Conservation (phyloP, 2,329 filamentous ascomycete genomes). For the Myriosclerotinia curreyana region DNA sequence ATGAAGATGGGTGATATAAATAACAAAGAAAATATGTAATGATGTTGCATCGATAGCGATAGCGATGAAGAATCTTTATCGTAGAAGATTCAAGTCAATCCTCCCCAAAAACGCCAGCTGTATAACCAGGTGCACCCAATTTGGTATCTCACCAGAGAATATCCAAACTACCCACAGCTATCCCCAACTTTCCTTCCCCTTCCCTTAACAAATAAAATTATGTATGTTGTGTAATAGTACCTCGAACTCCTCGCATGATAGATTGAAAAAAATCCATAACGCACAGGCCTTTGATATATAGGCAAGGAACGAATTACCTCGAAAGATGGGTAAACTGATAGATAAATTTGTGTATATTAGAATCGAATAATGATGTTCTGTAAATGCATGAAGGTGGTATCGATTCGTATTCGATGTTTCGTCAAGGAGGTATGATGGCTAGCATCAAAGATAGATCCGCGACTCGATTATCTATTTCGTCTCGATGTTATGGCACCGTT, state of each 20-base stretch:
- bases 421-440: not conserved
- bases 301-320: not conserved
- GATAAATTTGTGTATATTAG: conserved; percentile 1
- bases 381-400: not conserved
- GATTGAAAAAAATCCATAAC: conserved; percentile 5
- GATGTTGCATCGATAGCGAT: not conserved
- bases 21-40: not conserved
- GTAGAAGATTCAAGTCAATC: too few relatives aligned
- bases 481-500: not conserved
- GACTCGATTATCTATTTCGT: not conserved
- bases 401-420: not conserved
- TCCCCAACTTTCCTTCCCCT: not conserved
- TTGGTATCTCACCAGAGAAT: not conserved
- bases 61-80: not conserved
- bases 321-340: not conserved
- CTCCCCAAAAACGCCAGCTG: conserved; percentile 17
- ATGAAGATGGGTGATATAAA: not conserved
- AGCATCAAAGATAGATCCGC: not conserved
- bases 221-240: not conserved
- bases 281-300: conserved; percentile 10
- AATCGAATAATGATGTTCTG: not conserved
- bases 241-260: not conserved
- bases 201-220: conserved; percentile 24
- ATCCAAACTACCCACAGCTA: conserved; percentile 10
- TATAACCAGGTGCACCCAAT: not conserved